Base-by-base conservation (phyloP, 768 basidiomycete genomes). In the Lyophyllum atratum region DNA sequence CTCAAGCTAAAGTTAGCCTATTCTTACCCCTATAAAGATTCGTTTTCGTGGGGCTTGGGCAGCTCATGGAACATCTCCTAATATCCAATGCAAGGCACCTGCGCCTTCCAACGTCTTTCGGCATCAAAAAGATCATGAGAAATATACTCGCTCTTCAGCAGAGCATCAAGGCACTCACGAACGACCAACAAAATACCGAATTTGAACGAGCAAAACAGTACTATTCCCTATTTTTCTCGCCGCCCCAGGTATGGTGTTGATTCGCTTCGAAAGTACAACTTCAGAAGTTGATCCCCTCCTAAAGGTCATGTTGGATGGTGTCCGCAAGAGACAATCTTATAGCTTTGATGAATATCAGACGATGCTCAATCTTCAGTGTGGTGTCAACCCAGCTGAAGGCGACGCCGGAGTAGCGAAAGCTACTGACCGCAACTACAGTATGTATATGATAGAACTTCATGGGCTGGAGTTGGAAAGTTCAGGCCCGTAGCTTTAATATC, bases 101-200 rank as follows among this genome's bases (percentile, higher is more conserved):
- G 54, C 85, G 82, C 17, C 65, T 79, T 33, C 86, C 85, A 10
- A 97, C 92, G 63, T 69, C 75, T 0, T 84, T 85, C 55, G 96
- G 96, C 1, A 83, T 95, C 61, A 83, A 86, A 67, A 97, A 96
- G 74, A 89, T 98, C 62, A 72, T 85, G 67, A 85, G 93, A 26
- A 95, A 96, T 70, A 89, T 96, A 47, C 80, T 94, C 31, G 92
- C 96, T 19, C 79, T 98, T 34, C 95, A 96, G 66, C 96, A 98
- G 69, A 87, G 90, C 64, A 82, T 95, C 66, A 92, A 91, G 68
- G 87, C 88, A 8, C 81, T 93, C 50, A 82, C 82, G 4, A 79
- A 83, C 49, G 84, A 85, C 48, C 74, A 75, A 37, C 76, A 80
- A 56, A 80, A 83, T 55, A 82, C 85, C 7, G 86, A 89, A 57